Evolutionary conservation across 345 rosid genomes (phyloP).

Genomic region (Pistacia atlantica): DNA sequence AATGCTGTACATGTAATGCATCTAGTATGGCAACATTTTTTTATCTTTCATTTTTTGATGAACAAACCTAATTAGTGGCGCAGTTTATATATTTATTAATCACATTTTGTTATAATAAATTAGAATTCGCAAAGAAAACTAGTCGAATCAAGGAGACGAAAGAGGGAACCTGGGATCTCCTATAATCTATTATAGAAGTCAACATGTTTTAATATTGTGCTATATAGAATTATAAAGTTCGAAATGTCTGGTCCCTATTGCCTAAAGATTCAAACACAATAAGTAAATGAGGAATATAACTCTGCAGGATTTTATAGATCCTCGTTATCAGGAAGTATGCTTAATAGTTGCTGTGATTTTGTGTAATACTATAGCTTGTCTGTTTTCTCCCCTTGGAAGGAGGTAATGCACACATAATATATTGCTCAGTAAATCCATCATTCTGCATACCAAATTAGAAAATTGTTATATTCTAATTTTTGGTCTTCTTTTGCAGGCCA

Average conservation of each 20-base stretch:
- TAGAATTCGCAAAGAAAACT: neutral
- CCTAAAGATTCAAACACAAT: neutral
- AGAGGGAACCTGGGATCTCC: neutral
- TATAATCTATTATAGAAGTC: neutral
- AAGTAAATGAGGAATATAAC: neutral
- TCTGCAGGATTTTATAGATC: conserved; percentile 4
- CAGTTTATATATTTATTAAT: neutral
- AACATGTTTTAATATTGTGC: neutral
- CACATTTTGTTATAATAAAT: neutral
- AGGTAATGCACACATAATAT: neutral
- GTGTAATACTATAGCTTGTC: too few species aligned
- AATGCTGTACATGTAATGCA: too few species aligned
- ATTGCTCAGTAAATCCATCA: neutral
- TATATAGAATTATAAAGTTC: neutral
- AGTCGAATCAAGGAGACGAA: neutral
- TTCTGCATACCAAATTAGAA: neutral
- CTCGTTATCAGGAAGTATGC: neutral
- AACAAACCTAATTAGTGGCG: neutral
- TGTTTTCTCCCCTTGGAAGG: neutral
- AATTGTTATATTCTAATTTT: conserved; percentile 13
- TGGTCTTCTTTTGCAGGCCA: conserved; percentile 55
- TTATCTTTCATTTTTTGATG: neutral
- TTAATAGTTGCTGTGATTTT: neutral
- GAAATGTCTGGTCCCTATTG: neutral
- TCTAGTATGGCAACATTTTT: neutral